A percentile compares a stretch with the other conserved stretches of the same genome.
These are phyloP conservation scores for Alternaria sp. DNA, from an alignment of 2,329 filamentous ascomycete genomes.

Conservation along the genomic window DNA sequence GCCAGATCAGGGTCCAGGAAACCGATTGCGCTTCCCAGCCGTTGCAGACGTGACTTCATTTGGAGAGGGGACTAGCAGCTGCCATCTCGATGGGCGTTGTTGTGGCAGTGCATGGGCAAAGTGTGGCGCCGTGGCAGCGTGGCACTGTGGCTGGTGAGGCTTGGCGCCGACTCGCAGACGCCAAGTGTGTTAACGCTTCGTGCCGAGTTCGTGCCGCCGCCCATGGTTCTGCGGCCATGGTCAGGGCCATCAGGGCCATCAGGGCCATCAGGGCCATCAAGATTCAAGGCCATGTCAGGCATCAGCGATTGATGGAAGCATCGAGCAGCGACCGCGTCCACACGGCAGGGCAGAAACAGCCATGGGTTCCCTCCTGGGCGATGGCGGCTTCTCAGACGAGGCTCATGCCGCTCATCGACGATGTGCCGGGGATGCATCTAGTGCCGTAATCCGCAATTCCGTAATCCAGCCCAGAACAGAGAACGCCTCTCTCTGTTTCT, in stretches of 20 bases:
- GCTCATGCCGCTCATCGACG: conserved; percentile 33
- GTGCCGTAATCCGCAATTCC: neutral
- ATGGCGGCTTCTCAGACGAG: conserved; percentile 15
- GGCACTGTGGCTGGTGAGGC: neutral
- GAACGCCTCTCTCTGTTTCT: conserved; percentile 6
- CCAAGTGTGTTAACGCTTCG: conserved; percentile 10
- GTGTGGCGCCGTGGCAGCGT: conserved; percentile 1
- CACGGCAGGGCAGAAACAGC: conserved; percentile 8
- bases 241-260: too few species aligned
- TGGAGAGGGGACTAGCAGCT: neutral
- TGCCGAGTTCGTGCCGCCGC: conserved; percentile 2
- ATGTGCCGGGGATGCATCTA: conserved; percentile 12
- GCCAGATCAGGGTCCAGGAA: conserved; percentile 20
- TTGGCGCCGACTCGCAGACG: too few species aligned
- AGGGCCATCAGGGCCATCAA: too few species aligned
- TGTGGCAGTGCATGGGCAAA: neutral
- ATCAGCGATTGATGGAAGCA: conserved; percentile 20
- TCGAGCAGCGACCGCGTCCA: conserved; percentile 7
- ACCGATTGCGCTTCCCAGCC: neutral
- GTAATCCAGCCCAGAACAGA: conserved; percentile 20
- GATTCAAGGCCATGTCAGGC: neutral
- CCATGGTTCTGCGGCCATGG: conserved; percentile 7
- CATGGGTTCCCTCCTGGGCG: conserved; percentile 15
- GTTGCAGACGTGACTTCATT: conserved; percentile 18
- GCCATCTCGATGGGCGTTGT: conserved; percentile 21